These are phyloP conservation scores for Coemansia sp. DNA, from an alignment of 192 early-diverging fungal species.

Conservation along the genomic window DNA sequence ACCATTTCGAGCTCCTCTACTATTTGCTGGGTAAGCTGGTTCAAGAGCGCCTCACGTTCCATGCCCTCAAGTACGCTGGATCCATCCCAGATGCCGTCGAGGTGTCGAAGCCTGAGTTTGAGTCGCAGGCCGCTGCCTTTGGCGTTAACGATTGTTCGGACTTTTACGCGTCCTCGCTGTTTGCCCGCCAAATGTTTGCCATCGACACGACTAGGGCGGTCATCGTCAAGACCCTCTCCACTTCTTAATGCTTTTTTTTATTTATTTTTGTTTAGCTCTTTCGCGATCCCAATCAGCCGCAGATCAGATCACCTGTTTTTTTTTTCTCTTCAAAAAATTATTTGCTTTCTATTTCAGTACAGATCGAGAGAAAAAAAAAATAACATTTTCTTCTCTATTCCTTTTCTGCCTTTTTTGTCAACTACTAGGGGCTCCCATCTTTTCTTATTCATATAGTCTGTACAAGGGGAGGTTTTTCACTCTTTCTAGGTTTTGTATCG, in stretches of 20 bases:
- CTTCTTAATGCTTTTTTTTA: background rate
- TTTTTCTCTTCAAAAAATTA: background rate
- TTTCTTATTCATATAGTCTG: slow-evolving; percentile 4
- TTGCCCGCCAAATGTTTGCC: slow-evolving; percentile 49
- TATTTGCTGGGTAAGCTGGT: slow-evolving; percentile 72
- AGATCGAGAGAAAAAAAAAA: no score
- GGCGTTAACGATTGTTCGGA: slow-evolving; percentile 59
- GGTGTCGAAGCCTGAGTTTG: slow-evolving; percentile 62
- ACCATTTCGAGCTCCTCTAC: slow-evolving; percentile 79
- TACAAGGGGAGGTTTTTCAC: no score
- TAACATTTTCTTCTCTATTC: background rate
- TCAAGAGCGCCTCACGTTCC: slow-evolving; percentile 72
- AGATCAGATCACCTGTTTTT: background rate
- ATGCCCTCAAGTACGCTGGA: slow-evolving; percentile 61
- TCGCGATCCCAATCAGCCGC: background rate
- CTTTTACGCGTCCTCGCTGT: slow-evolving; percentile 58
- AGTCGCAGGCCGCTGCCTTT: slow-evolving; percentile 57
- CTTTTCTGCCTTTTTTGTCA: no score
- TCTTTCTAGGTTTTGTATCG: no score
- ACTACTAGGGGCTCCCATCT: no score
- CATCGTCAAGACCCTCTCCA: slow-evolving; percentile 39
- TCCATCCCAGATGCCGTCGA: slow-evolving; percentile 58
- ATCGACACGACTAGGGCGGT: slow-evolving; percentile 25
- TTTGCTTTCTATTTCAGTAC: slow-evolving; percentile 5
- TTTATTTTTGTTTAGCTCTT: no score